Evolutionary conservation across 257 asterid species (phyloP).

Genomic region (Orobanche coerulescens): DNA sequence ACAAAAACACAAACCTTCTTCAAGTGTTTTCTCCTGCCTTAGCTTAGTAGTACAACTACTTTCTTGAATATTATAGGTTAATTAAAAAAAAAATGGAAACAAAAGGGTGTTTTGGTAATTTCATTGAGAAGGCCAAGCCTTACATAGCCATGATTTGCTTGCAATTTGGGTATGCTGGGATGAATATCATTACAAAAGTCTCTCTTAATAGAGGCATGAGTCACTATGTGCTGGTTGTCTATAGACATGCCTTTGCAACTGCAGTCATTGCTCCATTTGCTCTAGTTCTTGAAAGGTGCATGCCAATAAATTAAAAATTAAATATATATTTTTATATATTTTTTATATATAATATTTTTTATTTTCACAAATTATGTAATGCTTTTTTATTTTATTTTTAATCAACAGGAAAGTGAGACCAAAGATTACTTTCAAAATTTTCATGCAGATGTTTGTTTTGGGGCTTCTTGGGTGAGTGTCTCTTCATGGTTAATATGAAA

Average conservation of each 20-base stretch:
- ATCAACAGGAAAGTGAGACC: conserved; percentile 69
- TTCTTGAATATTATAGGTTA: too few species aligned
- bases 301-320: too few species aligned
- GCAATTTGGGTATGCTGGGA: conserved; percentile 95
- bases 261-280: conserved; percentile 84
- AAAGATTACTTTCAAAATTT: conserved; percentile 62
- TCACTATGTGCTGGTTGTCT: conserved; percentile 83
- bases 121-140: conserved; percentile 49
- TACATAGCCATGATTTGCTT: conserved; percentile 70
- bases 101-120: conserved; percentile 36
- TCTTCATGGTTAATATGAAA: not conserved
- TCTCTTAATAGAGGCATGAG: conserved; percentile 89
- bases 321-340: not conserved
- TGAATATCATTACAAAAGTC: conserved; percentile 79
- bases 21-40: conserved; percentile 4
- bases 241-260: conserved; percentile 85
- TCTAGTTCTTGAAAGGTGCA: conserved; percentile 73
- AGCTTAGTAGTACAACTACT: too few species aligned
- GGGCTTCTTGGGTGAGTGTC: conserved; percentile 81
- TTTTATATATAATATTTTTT: not conserved
- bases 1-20: not conserved
- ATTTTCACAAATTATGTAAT: not conserved
- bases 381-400: not conserved
- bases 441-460: conserved; percentile 70
- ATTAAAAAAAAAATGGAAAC: conserved; percentile 37